These are phyloP conservation scores for Zygotorulaspora mrakii DNA, from an alignment of 1,139 yeast species.

Conservation along the genomic window DNA sequence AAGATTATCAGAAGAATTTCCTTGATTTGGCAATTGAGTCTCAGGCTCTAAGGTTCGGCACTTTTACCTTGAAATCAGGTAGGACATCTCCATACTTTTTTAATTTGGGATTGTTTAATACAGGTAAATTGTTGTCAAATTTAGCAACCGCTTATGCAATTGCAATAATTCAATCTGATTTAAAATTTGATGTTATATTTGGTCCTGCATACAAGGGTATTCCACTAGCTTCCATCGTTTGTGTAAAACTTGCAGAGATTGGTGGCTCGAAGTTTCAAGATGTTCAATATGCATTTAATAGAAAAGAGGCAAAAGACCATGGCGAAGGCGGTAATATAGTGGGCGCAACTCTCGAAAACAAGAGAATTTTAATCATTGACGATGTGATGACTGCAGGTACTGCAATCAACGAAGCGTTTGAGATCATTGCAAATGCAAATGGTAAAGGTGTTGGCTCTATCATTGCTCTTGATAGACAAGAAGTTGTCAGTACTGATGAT, in stretches of 20 bases:
- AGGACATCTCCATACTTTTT: constrained; percentile 94
- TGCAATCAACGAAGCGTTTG: constrained; percentile 91
- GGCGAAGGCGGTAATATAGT: constrained; percentile 98
- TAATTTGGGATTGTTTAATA: constrained; percentile 84
- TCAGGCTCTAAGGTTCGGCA: constrained; percentile 80
- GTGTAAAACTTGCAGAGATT: constrained; percentile 85
- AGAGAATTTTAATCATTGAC: constrained; percentile 79
- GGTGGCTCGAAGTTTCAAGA: constrained; percentile 69
- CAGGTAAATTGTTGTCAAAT: constrained; percentile 71
- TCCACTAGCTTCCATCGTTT: constrained; percentile 89
- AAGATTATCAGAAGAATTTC: constrained; percentile 60
- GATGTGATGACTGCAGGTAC: constrained; percentile 99
- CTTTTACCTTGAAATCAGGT: constrained; percentile 86
- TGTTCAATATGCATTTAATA: constrained; percentile 70
- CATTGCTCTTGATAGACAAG: constrained; percentile 94
- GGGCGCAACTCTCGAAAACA: constrained; percentile 69
- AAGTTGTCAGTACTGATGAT: constrained; percentile 60
- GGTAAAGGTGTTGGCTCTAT: constrained; percentile 81
- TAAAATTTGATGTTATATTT: constrained; percentile 85
- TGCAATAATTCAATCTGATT: constrained; percentile 73
- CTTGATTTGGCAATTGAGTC: constrained; percentile 77
- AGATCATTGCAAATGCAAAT: constrained; percentile 63
- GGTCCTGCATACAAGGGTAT: constrained; percentile 99
- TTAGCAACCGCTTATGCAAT: constrained; percentile 86
- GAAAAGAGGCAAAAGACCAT: constrained; percentile 94